Base-by-base conservation (phyloP, 2,329 filamentous ascomycete genomes). In the Fusarium sarcochroum region DNA sequence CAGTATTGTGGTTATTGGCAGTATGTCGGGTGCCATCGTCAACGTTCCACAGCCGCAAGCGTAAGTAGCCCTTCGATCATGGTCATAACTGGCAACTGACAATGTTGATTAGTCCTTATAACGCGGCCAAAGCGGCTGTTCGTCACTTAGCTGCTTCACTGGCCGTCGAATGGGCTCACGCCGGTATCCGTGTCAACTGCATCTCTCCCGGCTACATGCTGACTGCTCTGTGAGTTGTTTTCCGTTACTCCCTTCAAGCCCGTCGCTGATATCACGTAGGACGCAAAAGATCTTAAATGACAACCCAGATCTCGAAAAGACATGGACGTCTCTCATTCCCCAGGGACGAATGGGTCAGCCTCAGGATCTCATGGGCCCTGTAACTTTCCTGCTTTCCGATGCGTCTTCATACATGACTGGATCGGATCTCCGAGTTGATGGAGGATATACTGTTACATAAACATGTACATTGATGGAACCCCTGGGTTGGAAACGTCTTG, bases 131-230 rank as follows among this genome's bases (percentile, higher is more conserved):
- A 81, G 95, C 95, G 21, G 95, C 93, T 3, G 92, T 98, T 41
- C 87, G 94, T 61, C 95, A 98, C 80, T 80, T 98, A 56, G 94
- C 93, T 17, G 87, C 92, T 18, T 96, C 91, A 66, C 85, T 98
- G 72, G 94, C 94, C 34, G 94, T 98, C 45, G 95, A 98, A 80
- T 98, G 95, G 95, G 94, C 95, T 0, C 86, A 90, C 71, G 89
- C 90, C 27, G 90, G 90, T 65, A 97, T 98, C 76, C 89, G 95
- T 35, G 94, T 98, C 70, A 98, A 98, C 83, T 96, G 93, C 80
- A 96, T 98, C 77, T 93, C 91, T 35, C 95, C 95, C 0, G 95
- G 95, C 35, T 98, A 98, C 81, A 98, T 98, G 95, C 83, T 97
- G 68, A 98, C 95, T 9, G 92, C 94, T 52, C 81, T 98, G 92